Evolutionary conservation across 2,329 filamentous ascomycete genomes (phyloP).

Genomic region (Paramyrothecium sp.): DNA sequence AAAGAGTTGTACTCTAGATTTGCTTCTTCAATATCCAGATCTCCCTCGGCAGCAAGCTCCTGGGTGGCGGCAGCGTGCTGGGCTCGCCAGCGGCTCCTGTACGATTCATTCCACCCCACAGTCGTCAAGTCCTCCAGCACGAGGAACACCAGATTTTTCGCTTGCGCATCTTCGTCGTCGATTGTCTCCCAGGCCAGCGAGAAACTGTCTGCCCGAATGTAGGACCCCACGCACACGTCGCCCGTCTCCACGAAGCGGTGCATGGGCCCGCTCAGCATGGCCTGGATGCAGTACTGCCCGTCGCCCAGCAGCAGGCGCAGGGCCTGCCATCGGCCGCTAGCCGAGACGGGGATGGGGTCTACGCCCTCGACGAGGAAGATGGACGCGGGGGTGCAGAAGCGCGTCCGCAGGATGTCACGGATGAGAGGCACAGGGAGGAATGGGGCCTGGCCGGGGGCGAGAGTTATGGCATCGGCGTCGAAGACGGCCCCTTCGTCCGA

Average conservation of each 20-base stretch:
- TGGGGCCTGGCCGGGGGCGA: slow-evolving; percentile 14
- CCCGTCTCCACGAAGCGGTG: slow-evolving; percentile 46
- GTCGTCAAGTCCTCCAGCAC: slow-evolving; percentile 42
- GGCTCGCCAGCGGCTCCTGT: slow-evolving; percentile 19
- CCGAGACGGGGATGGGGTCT: slow-evolving; percentile 33
- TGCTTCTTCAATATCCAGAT: slow-evolving; percentile 1
- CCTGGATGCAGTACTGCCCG: slow-evolving; percentile 54
- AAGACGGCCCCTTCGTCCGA: slow-evolving; percentile 14
- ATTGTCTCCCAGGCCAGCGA: slow-evolving; percentile 27
- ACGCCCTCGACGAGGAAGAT: slow-evolving; percentile 49
- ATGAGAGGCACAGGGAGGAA: slow-evolving; percentile 39
- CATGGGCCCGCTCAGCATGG: slow-evolving; percentile 42
- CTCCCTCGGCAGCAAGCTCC: background rate
- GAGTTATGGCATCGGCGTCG: slow-evolving; percentile 23
- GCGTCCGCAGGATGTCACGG: slow-evolving; percentile 45
- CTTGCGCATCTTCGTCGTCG: background rate
- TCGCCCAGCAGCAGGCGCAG: slow-evolving; percentile 51
- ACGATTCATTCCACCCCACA: slow-evolving; percentile 47
- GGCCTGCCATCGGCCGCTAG: slow-evolving; percentile 36
- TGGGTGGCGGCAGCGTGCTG: slow-evolving; percentile 6
- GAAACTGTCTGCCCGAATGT: slow-evolving; percentile 45
- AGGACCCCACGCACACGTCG: slow-evolving; percentile 45
- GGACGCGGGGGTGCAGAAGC: slow-evolving; percentile 44
- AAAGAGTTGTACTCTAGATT: background rate
- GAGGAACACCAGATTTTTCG: slow-evolving; percentile 38